Base-by-base conservation (phyloP, 148 eudicot species). In the Persicaria tinctoria region DNA sequence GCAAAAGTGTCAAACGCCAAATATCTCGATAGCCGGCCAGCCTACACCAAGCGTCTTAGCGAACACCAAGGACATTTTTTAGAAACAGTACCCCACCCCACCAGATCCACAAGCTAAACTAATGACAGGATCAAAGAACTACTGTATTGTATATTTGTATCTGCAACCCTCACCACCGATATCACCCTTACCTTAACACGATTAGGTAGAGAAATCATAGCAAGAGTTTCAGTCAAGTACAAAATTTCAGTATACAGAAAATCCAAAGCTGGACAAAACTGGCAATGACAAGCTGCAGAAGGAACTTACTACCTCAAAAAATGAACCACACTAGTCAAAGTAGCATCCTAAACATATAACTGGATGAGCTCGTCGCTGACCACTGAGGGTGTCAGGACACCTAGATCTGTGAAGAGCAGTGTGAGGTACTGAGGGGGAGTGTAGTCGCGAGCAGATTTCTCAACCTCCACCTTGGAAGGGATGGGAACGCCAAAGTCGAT, bases 291-390 rank as follows among this genome's bases (percentile, higher is more conserved):
- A 66, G 70, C 41, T 66, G 32, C 56, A 51, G 12, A 32, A 51
- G 56, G 56, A 51, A 51, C 56, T 51, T n/a, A 13, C 4, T 23
- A 23, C 44, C 68, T 60, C 41, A 23, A 60, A 60, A 66, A 17
- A 66, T 12, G 14, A 6, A 44, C 4, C 46, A 38, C 60, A 17
- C 5, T 4, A 17, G 17, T 55, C 23, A 18, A 16, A 38, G 68
- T 38, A 3, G 68, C 70, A 66, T 6, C 48, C 82, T 86, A 94
- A 38, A 94, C 79, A 84, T 94, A 94, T 13, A 94, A 86, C 83
- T 91, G 97, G 69, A 94, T 94, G 47, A 94, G 97, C 87, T 94
- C 98, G 18, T 94, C 98, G 72, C 98, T 90, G 51, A 94, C 97
- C 10, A 89, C 98, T 48, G 98, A 94, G 16, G 98, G 97, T 73